Percentiles rank a stretch among this genome's conserved stretches.
phyloP scores from a whole-genome alignment of 495 filamentous ascomycete genomes.

The Talaromyces stipitatus region DNA sequence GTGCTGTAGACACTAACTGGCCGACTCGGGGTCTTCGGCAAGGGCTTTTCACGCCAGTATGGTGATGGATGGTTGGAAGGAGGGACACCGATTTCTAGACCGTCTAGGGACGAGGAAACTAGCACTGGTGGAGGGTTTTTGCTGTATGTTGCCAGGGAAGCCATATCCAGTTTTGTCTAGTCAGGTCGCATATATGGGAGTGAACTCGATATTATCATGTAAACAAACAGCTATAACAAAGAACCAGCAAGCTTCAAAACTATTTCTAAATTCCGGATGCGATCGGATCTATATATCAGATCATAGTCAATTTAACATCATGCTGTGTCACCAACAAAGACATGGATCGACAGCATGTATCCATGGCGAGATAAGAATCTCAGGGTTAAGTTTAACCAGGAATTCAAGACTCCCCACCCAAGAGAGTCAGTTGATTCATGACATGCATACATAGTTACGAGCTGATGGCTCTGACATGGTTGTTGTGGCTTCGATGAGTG shows the following conservation, averaged over 20 bases:
- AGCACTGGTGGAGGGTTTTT: not conserved
- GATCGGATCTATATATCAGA: not conserved
- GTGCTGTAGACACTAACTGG: constrained; percentile 29
- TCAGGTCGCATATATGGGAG: not conserved
- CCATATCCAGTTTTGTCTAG: not conserved
- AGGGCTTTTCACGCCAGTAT: constrained; percentile 25
- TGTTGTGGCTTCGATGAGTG: not conserved
- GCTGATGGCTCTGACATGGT: no score
- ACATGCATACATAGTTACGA: not conserved
- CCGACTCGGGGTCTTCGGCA: constrained; percentile 14
- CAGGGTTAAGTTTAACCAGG: not conserved
- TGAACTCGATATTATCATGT: not conserved
- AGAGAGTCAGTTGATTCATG: not conserved
- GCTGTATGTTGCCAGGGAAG: not conserved
- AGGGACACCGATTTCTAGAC: constrained; percentile 34
- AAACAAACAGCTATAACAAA: not conserved
- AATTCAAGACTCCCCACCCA: not conserved
- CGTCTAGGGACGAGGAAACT: constrained; percentile 24
- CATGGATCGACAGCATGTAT: not conserved
- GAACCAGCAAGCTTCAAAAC: not conserved
- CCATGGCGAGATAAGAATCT: not conserved
- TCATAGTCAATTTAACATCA: not conserved
- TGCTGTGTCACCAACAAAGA: not conserved
- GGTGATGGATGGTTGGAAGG: constrained; percentile 23
- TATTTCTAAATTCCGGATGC: not conserved